Base-by-base conservation (phyloP, 495 filamentous ascomycete genomes). In the Patellaria atrata region DNA sequence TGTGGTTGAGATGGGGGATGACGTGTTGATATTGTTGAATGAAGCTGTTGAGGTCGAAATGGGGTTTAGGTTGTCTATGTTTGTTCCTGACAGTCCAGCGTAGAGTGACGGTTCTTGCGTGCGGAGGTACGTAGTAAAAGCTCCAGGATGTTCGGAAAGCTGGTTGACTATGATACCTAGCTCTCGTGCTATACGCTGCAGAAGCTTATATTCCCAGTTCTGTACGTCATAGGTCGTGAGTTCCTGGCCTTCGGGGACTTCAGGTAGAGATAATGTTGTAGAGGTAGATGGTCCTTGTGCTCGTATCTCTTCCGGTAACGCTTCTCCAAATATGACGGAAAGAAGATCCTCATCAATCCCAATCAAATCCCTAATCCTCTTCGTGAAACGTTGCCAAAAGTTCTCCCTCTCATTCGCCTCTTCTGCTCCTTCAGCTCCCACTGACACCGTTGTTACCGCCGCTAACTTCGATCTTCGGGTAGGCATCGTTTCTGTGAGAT, bases 271-370 rank as follows among this genome's bases (percentile, higher is more conserved):
- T n/a, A 5, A n/a, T 12, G 5, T 27, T 22, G 45, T 33, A 22
- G 43, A 39, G 12, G 44, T 33, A 3, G 40, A 45, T 40, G 43
- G 45, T 13, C 30, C 63, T 10, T 58, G 60, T 55, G 41, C 59
- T n/a, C n/a, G n/a, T n/a, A n/a, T n/a, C 54, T 78, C 73, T 19
- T 65, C 63, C 6, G 79, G 75, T 19, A 96, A 58, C 8, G 70
- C 62, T 57, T 94, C 89, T 2, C 89, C 89, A 38, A 94, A 83
- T 4, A 96, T 71, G 16, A 94, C 71, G 2, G 77, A 78, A 4
- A 96, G 70, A 20, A 87, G 58, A 22, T 68, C 65, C 40, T 94
- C 84, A 42, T 96, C 85, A 33, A 96, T 82, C 2, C 91, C 85
- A 51, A 97, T 77, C 26, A 97, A 57, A 53, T 93, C 85, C 15